Evolutionary conservation across 805 yeast species (phyloP).

Genomic region (Saccharomycopsis schoenii): DNA sequence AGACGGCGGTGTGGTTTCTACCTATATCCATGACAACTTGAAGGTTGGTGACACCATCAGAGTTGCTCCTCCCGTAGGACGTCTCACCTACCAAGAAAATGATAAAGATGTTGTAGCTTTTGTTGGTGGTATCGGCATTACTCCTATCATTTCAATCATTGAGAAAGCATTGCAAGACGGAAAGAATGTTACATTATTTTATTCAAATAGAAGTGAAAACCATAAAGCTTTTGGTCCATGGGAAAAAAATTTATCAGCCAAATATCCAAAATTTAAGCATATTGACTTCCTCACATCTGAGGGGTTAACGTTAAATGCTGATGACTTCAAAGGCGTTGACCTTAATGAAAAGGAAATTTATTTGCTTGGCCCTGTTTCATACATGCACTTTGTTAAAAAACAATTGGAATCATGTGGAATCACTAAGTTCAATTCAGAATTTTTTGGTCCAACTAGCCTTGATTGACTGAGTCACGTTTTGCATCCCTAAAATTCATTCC

Average conservation of each 20-base stretch:
- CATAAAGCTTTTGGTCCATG: not conserved
- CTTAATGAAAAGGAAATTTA: not conserved
- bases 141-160: conserved; percentile 49
- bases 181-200: not conserved
- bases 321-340: not conserved
- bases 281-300: not conserved
- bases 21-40: conserved; percentile 32
- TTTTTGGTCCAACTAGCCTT: conserved; percentile 7
- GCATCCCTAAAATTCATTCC: not conserved
- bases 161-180: conserved; percentile 22
- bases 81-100: conserved; percentile 29
- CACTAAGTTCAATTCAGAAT: not conserved
- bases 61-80: conserved; percentile 54
- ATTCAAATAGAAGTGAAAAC: conserved; percentile 2
- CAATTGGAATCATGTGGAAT: not conserved
- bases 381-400: conserved; percentile 5
- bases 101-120: conserved; percentile 32
- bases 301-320: not conserved
- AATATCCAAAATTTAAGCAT: not conserved
- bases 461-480: not conserved
- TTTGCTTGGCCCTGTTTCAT: conserved; percentile 2
- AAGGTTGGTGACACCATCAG: conserved; percentile 3
- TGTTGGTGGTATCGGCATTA: conserved; percentile 60
- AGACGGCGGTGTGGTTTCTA: conserved; percentile 40
- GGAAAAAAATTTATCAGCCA: not conserved